A percentile compares a stretch with the other conserved stretches of the same genome.
Conservation (phyloP, 345 rosid genomes). For the Nasturtium officinale region DNA sequence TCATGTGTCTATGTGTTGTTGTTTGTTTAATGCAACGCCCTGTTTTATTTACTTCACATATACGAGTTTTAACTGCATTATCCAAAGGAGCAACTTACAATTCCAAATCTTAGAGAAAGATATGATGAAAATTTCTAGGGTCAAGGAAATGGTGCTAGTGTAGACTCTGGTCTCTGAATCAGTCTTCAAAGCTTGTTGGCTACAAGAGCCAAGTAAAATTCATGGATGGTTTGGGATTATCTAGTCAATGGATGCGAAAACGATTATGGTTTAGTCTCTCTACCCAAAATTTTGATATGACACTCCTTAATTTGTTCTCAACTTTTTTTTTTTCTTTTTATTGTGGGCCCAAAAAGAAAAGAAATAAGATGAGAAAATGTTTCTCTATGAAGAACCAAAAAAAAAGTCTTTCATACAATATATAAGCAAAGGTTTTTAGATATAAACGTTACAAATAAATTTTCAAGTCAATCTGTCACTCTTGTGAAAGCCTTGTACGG, state of each 20-base stretch:
- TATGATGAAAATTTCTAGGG: neutral
- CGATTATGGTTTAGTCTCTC: neutral
- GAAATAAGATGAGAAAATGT: too few relatives aligned
- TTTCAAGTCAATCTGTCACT: conserved; percentile 10
- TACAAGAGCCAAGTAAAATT: neutral
- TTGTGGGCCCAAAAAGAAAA: too few relatives aligned
- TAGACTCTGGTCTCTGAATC: neutral
- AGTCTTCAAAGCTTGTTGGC: neutral
- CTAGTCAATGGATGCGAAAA: too few relatives aligned
- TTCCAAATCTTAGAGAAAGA: neutral
- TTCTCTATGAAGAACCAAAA: too few relatives aligned
- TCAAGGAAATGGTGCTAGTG: neutral
- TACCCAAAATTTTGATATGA: too few relatives aligned
- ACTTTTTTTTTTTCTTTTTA: too few relatives aligned
- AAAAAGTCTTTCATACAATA: too few relatives aligned
- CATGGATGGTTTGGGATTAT: neutral
- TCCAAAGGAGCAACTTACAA: neutral
- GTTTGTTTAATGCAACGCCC: neutral
- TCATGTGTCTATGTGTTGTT: conserved; percentile 11
- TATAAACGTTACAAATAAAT: too few relatives aligned
- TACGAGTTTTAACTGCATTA: neutral
- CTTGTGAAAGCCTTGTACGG: conserved; percentile 7
- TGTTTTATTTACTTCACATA: neutral
- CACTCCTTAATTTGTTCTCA: too few relatives aligned
- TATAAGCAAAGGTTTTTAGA: too few relatives aligned